phyloP scores from a whole-genome alignment of 1,284 basidiomycete genomes.

The Pseudozyma thailandica region DNA sequence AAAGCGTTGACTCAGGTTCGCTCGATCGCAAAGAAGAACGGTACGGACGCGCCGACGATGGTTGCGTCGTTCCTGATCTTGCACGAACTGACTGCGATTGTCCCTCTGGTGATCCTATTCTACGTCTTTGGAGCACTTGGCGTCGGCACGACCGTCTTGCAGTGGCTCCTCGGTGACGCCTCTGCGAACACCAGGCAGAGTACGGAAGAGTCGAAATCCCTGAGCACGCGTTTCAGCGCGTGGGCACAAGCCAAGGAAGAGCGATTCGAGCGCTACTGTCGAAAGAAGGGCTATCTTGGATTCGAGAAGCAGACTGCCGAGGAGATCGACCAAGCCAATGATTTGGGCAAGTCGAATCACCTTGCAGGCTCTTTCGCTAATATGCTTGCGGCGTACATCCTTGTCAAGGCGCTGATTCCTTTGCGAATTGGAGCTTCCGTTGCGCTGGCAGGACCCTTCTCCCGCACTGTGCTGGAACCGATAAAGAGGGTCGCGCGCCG shows the following conservation, averaged over 20 bases:
- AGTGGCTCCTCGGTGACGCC: slow-evolving; percentile 56
- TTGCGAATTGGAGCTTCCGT: slow-evolving; percentile 79
- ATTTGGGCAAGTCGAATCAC: slow-evolving; percentile 68
- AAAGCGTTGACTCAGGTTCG: slow-evolving; percentile 41
- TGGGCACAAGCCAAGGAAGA: slow-evolving; percentile 38
- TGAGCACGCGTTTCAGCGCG: slow-evolving; percentile 19
- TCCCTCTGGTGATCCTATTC: slow-evolving; percentile 81
- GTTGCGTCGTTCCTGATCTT: slow-evolving; percentile 82
- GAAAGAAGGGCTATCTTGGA: slow-evolving; percentile 83
- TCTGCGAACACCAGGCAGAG: background rate
- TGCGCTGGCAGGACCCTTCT: slow-evolving; percentile 80
- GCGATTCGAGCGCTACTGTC: slow-evolving; percentile 79
- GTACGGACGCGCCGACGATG: slow-evolving; percentile 80
- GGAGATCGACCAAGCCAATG: slow-evolving; percentile 31
- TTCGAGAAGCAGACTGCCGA: slow-evolving; percentile 73
- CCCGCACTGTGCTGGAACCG: slow-evolving; percentile 76
- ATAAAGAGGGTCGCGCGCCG: slow-evolving; percentile 53
- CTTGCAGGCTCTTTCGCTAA: slow-evolving; percentile 70
- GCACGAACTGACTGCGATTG: slow-evolving; percentile 86
- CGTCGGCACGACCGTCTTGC: slow-evolving; percentile 77
- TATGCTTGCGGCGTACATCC: slow-evolving; percentile 80
- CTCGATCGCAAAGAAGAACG: slow-evolving; percentile 57
- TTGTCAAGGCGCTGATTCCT: slow-evolving; percentile 84
- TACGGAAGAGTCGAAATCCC: slow-evolving; percentile 4
- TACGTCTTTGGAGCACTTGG: slow-evolving; percentile 78